phyloP scores from a whole-genome alignment of 2,329 filamentous ascomycete species.

The Aspergillus sp. region DNA sequence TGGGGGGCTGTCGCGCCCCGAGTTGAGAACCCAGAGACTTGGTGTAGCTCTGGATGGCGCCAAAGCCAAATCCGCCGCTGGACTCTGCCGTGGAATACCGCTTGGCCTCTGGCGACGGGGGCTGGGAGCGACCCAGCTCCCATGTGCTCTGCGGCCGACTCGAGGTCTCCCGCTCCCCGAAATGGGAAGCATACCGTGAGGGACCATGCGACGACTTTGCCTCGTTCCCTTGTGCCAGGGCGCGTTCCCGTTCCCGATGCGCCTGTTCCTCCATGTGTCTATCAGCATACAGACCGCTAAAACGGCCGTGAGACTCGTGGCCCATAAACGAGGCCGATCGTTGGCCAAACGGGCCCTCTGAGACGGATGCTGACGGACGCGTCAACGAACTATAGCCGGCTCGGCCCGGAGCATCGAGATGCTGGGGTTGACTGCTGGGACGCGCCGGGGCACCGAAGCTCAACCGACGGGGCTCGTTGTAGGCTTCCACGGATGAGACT shows the following conservation, averaged over 20 bases:
- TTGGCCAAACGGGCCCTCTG: conserved; percentile 24
- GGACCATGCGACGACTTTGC: conserved; percentile 24
- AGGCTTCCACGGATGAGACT: conserved; percentile 32
- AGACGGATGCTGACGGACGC: conserved; percentile 23
- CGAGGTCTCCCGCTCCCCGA: conserved; percentile 31
- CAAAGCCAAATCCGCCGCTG: conserved; percentile 35
- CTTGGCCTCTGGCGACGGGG: conserved; percentile 36
- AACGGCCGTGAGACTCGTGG: conserved; percentile 30
- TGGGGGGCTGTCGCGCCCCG: conserved; percentile 29
- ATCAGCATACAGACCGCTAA: conserved; percentile 32
- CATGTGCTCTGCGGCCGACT: conserved; percentile 18
- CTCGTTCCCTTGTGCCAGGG: conserved; percentile 28
- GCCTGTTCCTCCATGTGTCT: conserved; percentile 34
- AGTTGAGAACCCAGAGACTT: conserved; percentile 41
- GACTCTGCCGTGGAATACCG: conserved; percentile 33
- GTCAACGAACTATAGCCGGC: conserved; percentile 35
- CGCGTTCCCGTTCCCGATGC: conserved; percentile 33
- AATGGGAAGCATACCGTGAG: conserved; percentile 30
- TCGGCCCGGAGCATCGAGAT: conserved; percentile 30
- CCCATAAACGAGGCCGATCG: conserved; percentile 28
- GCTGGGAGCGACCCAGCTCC: conserved; percentile 38
- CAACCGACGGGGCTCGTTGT: conserved; percentile 37
- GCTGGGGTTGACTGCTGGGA: conserved; percentile 41
- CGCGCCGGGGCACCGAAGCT: conserved; percentile 44
- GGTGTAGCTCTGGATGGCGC: conserved; percentile 40